Evolutionary conservation across 371 early-diverging fungal species (phyloP).

Genomic region (Mortierella sp.): DNA sequence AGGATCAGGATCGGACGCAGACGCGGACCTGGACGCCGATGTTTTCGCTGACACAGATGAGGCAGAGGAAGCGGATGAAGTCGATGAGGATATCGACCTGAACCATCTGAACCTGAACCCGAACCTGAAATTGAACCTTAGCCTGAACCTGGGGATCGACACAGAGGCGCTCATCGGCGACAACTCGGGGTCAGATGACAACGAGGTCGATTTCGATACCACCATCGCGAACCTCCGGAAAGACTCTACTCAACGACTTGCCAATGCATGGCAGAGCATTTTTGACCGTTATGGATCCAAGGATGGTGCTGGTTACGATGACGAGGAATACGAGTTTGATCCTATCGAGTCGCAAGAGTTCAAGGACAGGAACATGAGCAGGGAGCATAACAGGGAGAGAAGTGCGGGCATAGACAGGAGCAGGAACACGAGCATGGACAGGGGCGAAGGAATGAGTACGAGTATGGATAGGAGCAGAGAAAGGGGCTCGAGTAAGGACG

Average conservation of each 20-base stretch:
- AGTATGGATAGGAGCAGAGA: background rate
- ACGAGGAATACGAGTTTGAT: background rate
- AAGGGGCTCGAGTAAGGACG: background rate
- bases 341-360: background rate
- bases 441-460: background rate
- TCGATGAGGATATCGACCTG: too few species aligned
- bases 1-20: too few species aligned
- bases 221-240: background rate
- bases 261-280: background rate
- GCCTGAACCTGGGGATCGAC: background rate
- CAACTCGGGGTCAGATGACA: background rate
- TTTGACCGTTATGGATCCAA: background rate
- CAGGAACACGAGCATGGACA: background rate
- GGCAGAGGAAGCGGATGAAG: background rate
- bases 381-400: background rate
- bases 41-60: too few species aligned
- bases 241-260: background rate
- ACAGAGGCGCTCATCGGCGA: background rate
- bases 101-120: too few species aligned
- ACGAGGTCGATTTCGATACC: background rate
- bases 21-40: too few species aligned
- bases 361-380: background rate
- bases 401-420: background rate
- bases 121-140: too few species aligned
- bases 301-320: background rate